Base-by-base conservation (phyloP, 805 yeast genomes). In the Metschnikowia anglica region DNA sequence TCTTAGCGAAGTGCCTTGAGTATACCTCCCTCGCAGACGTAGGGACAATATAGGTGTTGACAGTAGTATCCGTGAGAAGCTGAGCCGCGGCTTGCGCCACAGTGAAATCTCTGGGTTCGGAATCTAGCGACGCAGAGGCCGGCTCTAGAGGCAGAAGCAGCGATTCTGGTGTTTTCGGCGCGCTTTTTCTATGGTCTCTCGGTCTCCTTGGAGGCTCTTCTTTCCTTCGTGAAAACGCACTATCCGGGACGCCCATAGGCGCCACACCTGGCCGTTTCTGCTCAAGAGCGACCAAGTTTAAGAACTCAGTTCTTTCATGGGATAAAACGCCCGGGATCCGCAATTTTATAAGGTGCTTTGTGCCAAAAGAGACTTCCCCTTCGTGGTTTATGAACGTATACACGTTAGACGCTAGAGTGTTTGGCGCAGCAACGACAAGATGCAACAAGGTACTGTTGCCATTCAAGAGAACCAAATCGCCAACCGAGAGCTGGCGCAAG, bases 391-490 rank as follows among this genome's bases (percentile, higher is more conserved):
- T 65, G 46, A 81, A 72, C 0, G 86, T 76, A 51, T 77, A 83
- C 24, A 81, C 62, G 19, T 79, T 76, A 34, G 80, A 82, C 13
- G 66, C 65, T 2, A 75, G 56, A 4, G 65, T 57, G 4, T 56
- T 50, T 0, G 90, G 90, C 19, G 77, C 60, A 19, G 70, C 75
- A 1, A 74, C 80, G 25, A 85, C 72, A 37, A 83, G 74, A 20
- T 77, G 74, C 15, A 83, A 62, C 37, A 72, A 73, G 3, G 73
- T 63, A 28, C 69, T 70, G 37, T 73, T 68, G 1, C 65, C 61
- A 11, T 67, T 63, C 13, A 83, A 56, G 13, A 80, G 75, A 3
- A 83, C 88, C 35, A 83, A 63, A 59, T 85, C 90, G 34, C 91
- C 90, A 3, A 80, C 64, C 6, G 65, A 49, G 12, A 80, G 44